phyloP scores from a whole-genome alignment of 2,329 filamentous ascomycete genomes.

The Cladosporium sp. region DNA sequence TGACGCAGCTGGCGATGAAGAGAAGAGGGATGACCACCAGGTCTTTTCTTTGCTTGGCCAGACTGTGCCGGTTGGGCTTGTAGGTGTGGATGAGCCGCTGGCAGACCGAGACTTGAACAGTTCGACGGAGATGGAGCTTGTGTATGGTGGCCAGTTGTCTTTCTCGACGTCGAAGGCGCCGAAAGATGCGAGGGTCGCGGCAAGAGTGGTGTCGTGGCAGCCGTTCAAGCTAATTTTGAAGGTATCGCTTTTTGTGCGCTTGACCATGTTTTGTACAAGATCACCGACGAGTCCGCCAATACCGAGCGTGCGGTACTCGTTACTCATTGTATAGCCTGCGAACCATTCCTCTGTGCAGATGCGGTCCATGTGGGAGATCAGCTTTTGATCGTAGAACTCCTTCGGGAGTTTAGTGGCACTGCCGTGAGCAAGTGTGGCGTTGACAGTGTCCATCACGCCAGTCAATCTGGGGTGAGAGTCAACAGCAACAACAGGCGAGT shows the following conservation, averaged over 20 bases:
- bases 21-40: slow-evolving; percentile 29
- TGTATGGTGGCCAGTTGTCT: slow-evolving; percentile 83
- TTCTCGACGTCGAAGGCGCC: slow-evolving; percentile 67
- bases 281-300: slow-evolving; percentile 84
- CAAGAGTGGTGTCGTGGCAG: slow-evolving; percentile 92
- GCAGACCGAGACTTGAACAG: slow-evolving; percentile 61
- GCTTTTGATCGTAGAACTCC: slow-evolving; percentile 80
- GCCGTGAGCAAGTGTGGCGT: slow-evolving; percentile 81
- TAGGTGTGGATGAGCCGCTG: slow-evolving; percentile 22
- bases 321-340: slow-evolving; percentile 74
- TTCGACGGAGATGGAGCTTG: slow-evolving; percentile 86
- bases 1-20: slow-evolving; percentile 4
- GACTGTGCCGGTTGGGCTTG: slow-evolving; percentile 15
- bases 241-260: slow-evolving; percentile 40
- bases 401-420: slow-evolving; percentile 71
- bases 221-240: slow-evolving; percentile 77
- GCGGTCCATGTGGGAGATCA: slow-evolving; percentile 62
- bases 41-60: slow-evolving; percentile 21
- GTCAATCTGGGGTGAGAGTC: slow-evolving; percentile 79
- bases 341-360: slow-evolving; percentile 92
- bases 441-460: slow-evolving; percentile 92
- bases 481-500: slow-evolving; percentile 64
- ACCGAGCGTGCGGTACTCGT: slow-evolving; percentile 83
- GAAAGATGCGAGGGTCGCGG: slow-evolving; percentile 69
- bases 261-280: slow-evolving; percentile 56